A percentile compares a stretch with the other conserved stretches of the same genome.
Conservation (phyloP, 23 red algal genomes). For the Gracilariopsis chorda region DNA sequence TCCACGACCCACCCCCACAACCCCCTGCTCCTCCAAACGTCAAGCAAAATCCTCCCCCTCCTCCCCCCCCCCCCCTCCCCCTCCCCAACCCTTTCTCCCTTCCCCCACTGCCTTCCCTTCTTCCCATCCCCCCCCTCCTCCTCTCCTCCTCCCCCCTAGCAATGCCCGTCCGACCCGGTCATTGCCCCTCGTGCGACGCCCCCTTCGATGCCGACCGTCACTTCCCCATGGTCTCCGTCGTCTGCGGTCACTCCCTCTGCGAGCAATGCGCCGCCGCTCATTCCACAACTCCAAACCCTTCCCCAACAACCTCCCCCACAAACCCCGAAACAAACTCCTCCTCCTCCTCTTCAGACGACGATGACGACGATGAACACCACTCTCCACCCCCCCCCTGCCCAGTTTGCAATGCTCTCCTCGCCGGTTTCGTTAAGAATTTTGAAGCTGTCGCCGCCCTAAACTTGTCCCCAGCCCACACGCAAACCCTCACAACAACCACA, state of each 20-base stretch:
- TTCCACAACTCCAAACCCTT: not conserved
- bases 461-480: not conserved
- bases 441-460: slow-evolving; percentile 56
- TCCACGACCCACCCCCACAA: not conserved
- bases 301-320: no score
- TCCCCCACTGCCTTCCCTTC: not conserved
- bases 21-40: not conserved
- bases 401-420: slow-evolving; percentile 26
- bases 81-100: not conserved
- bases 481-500: not conserved
- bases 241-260: slow-evolving; percentile 70
- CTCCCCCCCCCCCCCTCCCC: not conserved
- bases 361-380: slow-evolving; percentile 29
- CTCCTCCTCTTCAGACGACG: slow-evolving; percentile 25
- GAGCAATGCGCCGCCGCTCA: not conserved
- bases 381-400: slow-evolving; percentile 28
- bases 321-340: not conserved
- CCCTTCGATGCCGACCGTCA: slow-evolving; percentile 24
- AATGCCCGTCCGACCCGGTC: slow-evolving; percentile 8
- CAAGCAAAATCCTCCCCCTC: not conserved
- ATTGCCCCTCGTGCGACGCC: slow-evolving; percentile 34
- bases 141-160: not conserved
- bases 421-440: slow-evolving; percentile 69
- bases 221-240: slow-evolving; percentile 69
- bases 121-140: not conserved